These are phyloP conservation scores for Phytophthora macrochlamydospora DNA, from an alignment of 352 stramenopile genomes.

Conservation along the genomic window DNA sequence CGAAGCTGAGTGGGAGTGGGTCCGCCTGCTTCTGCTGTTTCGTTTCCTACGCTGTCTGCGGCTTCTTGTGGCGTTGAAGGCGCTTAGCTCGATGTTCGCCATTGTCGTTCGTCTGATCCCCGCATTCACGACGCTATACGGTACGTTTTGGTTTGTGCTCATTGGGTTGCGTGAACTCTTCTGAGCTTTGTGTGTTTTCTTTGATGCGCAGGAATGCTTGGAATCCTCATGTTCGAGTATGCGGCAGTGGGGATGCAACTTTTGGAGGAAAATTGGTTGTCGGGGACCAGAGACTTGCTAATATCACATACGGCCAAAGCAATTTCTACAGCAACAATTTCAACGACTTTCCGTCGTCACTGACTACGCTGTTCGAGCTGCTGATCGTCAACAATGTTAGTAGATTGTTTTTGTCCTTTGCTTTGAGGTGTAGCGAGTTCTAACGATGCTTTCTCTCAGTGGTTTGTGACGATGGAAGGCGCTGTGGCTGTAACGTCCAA, in stretches of 20 bases:
- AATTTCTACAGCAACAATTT: slow-evolving; percentile 84
- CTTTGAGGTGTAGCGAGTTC: no score
- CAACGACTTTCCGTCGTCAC: slow-evolving; percentile 64
- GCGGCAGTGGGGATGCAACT: slow-evolving; percentile 60
- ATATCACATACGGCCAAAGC: slow-evolving; percentile 45
- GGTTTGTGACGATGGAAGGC: slow-evolving; percentile 76
- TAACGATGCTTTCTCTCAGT: slow-evolving; percentile 26
- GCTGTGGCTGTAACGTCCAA: slow-evolving; percentile 53
- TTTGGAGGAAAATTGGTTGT: slow-evolving; percentile 65
- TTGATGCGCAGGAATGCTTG: slow-evolving; percentile 47
- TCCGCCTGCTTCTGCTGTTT: slow-evolving; percentile 60
- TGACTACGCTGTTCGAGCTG: slow-evolving; percentile 75
- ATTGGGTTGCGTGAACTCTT: background rate
- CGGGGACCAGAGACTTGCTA: slow-evolving; percentile 36
- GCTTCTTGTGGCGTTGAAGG: slow-evolving; percentile 52
- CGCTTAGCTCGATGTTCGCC: slow-evolving; percentile 57
- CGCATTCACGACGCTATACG: slow-evolving; percentile 62
- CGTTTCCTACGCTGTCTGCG: slow-evolving; percentile 63
- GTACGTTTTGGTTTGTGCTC: slow-evolving; percentile 15
- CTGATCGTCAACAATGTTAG: slow-evolving; percentile 81
- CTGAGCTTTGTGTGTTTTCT: background rate
- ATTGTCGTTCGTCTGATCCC: slow-evolving; percentile 55
- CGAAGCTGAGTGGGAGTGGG: slow-evolving; percentile 50
- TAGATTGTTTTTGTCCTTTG: background rate
- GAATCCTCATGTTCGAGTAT: slow-evolving; percentile 70